A percentile compares a stretch with the other conserved stretches of the same genome.
phyloP scores from a whole-genome alignment of 2,329 filamentous ascomycete species.

The Alternaria brassicicola region DNA sequence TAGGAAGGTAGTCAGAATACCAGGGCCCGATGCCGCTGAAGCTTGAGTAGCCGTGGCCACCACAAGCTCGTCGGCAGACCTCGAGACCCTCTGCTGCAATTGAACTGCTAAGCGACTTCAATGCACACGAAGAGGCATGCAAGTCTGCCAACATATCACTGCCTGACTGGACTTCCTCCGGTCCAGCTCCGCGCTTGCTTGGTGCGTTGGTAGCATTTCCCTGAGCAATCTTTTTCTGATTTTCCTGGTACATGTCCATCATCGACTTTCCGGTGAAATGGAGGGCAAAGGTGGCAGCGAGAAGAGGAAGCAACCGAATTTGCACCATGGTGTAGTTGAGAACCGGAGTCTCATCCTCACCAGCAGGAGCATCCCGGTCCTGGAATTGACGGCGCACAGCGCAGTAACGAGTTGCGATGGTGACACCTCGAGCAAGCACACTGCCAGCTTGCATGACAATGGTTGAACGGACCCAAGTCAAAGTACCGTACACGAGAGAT shows the following conservation, averaged over 20 bases:
- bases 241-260: conserved; percentile 75
- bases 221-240: conserved; percentile 69
- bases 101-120: conserved; percentile 75
- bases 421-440: conserved; percentile 75
- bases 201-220: conserved; percentile 46
- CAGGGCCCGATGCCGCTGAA: conserved; percentile 77
- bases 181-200: conserved; percentile 63
- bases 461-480: conserved; percentile 75
- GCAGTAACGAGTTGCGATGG: conserved; percentile 76
- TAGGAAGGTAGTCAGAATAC: conserved; percentile 78
- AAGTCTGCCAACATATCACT: conserved; percentile 74
- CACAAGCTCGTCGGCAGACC: conserved; percentile 74
- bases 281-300: conserved; percentile 77
- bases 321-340: conserved; percentile 84
- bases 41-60: conserved; percentile 76
- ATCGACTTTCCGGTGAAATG: conserved; percentile 80
- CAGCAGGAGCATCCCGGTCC: conserved; percentile 69
- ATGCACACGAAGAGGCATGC: conserved; percentile 76
- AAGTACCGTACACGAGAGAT: conserved; percentile 73
- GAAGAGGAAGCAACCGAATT: conserved; percentile 71
- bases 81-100: conserved; percentile 77
- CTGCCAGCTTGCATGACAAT: conserved; percentile 76
- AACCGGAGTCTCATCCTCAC: conserved; percentile 72
- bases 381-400: conserved; percentile 79
- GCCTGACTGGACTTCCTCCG: conserved; percentile 69